Base-by-base conservation (phyloP, 352 stramenopile species). In the Globisporangium okanoganense region DNA sequence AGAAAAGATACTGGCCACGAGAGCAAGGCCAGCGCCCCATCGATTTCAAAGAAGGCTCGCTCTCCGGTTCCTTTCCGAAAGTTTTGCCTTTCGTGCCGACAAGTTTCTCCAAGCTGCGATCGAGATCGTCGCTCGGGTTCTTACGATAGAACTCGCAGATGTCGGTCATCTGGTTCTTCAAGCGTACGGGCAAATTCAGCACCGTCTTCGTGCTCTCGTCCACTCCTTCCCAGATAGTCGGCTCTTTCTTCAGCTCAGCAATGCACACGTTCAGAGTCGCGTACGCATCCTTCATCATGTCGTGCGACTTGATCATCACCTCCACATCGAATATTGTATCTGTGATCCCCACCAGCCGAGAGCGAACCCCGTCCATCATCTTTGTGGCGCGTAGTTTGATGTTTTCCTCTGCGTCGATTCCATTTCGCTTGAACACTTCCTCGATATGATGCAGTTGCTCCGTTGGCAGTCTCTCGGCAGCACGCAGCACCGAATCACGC, bases 291-390 rank as follows among this genome's bases (percentile, higher is more conserved):
- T n/a, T n/a, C n/a, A n/a, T n/a, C n/a, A n/a, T n/a, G n/a, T n/a
- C n/a, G n/a, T n/a, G n/a, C n/a, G n/a, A n/a, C n/a, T 41, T 47
- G 22, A 31, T 7, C 20, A 76, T 10, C 2, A 75, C 33, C 8
- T 77, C 64, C 44, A 85, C 53, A 16, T 68, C 55, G 24, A 80
- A 78, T 16, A 79, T 43, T 5, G 29, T 62, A 12, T 68, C 53
- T 0, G 53, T 44, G n/a, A 67, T 43, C 2, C n/a, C 33, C 6
- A 77, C 14, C 13, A 75, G 5, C 16, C 25, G 61, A 0, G 44
- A 51, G 1, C 71, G 65, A 25, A n/a, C 9, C 6, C 74, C 62
- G 22, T 75, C 64, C 16, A 67, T 8, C 5, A 48, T 27, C 41
- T 10, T 38, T 18, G 25, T 14, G 18, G 27, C 27, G 22, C 29